Conservation (phyloP, 2,329 filamentous ascomycete species). For the Endothia cerciana region DNA sequence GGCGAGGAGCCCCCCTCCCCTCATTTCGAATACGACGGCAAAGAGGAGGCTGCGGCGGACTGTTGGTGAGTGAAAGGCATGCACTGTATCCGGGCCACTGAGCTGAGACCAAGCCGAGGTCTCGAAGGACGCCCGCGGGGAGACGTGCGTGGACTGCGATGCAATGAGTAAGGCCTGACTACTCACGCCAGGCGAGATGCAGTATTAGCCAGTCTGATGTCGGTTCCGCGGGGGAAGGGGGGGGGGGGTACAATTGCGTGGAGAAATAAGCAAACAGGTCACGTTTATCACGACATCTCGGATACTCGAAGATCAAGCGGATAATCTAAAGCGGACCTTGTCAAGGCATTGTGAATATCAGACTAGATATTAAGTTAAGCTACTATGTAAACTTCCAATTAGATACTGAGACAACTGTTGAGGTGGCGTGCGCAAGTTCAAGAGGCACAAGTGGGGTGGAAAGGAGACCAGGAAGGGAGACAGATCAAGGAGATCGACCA, state of each 20-base stretch:
- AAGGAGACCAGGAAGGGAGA: too few relatives aligned
- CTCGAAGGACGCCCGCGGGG: not conserved
- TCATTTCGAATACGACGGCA: not conserved
- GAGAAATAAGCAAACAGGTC: not conserved
- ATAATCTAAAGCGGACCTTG: not conserved
- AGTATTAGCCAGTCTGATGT: not conserved
- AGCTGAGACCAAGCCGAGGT: not conserved
- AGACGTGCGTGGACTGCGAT: slow-evolving; percentile 7
- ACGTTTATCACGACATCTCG: not conserved
- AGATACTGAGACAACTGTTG: too few relatives aligned
- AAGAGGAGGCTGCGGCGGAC: not conserved
- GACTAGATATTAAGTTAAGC: too few relatives aligned
- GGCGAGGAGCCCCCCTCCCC: not conserved
- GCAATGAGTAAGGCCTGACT: slow-evolving; percentile 23
- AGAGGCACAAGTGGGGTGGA: too few relatives aligned
- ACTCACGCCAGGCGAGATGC: not conserved
- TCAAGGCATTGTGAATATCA: not conserved
- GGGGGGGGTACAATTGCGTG: not conserved
- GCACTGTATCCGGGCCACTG: not conserved
- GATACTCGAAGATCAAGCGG: not conserved
- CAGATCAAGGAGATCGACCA: too few relatives aligned
- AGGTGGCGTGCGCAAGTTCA: too few relatives aligned
- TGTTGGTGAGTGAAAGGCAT: not conserved
- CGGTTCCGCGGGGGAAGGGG: not conserved
- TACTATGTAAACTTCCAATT: not conserved